Percentiles rank a stretch among this genome's conserved stretches.
Conservation (phyloP, 2,329 filamentous ascomycete genomes). For the Aspergillus viridinutans region DNA sequence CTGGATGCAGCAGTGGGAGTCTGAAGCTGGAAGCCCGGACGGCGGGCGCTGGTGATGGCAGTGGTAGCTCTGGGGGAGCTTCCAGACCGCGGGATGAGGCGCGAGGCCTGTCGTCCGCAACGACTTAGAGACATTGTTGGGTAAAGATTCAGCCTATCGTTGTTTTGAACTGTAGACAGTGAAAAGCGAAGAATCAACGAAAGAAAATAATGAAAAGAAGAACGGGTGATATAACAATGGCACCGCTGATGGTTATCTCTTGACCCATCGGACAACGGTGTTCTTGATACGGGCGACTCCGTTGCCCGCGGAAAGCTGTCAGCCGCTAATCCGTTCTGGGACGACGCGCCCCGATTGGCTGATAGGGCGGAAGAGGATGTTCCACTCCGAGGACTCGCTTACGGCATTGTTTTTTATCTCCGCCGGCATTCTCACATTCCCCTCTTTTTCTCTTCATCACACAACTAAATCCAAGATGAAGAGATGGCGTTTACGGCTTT, state of each 20-base stretch:
- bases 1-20: conserved; percentile 1
- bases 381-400: conserved; percentile 7
- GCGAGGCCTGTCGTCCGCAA: conserved; percentile 31
- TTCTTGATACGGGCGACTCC: conserved; percentile 17
- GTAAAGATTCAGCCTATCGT: not conserved
- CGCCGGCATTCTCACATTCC: not conserved
- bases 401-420: not conserved
- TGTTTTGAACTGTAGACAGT: not conserved
- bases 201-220: not conserved
- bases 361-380: not conserved
- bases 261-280: conserved; percentile 16
- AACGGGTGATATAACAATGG: not conserved
- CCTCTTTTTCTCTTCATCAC: conserved; percentile 30
- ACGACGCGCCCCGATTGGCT: conserved; percentile 14
- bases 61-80: conserved; percentile 27
- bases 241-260: not conserved
- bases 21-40: conserved; percentile 19
- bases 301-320: conserved; percentile 37
- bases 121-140: conserved; percentile 33
- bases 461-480: conserved; percentile 42
- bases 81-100: conserved; percentile 29
- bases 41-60: conserved; percentile 16
- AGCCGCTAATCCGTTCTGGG: conserved; percentile 19
- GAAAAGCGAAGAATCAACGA: conserved; percentile 3
- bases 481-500: conserved; percentile 31